phyloP scores from a whole-genome alignment of 1,284 basidiomycete species.

The Rhodotorula glutinis region DNA sequence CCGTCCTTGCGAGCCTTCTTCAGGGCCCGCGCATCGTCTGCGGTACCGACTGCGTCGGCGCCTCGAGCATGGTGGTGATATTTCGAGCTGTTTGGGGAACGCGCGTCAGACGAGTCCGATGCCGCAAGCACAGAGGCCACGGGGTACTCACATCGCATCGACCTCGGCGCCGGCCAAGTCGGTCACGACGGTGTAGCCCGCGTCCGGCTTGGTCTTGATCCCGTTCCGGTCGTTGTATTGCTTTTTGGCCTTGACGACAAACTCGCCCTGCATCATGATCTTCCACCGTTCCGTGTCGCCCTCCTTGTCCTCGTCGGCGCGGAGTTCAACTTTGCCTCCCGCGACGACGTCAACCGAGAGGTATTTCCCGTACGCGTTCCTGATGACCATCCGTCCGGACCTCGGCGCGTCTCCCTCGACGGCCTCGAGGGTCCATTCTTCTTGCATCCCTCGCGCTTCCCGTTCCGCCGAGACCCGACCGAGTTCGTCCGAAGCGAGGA shows the following conservation, averaged over 20 bases:
- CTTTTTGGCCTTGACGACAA: slow-evolving; percentile 77
- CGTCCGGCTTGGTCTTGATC: slow-evolving; percentile 58
- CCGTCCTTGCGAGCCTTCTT: slow-evolving; percentile 71
- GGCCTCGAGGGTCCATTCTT: slow-evolving; percentile 67
- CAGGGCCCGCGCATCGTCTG: slow-evolving; percentile 70
- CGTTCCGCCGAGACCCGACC: slow-evolving; percentile 74
- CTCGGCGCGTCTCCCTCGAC: slow-evolving; percentile 60
- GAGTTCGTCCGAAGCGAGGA: slow-evolving; percentile 75
- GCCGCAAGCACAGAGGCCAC: not conserved
- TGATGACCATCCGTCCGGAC: slow-evolving; percentile 49
- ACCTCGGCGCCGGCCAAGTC: slow-evolving; percentile 47
- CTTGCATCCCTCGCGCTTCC: slow-evolving; percentile 75
- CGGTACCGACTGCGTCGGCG: slow-evolving; percentile 60
- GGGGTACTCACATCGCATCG: slow-evolving; percentile 45
- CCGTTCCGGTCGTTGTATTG: slow-evolving; percentile 72
- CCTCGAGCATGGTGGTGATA: slow-evolving; percentile 76
- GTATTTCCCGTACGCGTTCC: slow-evolving; percentile 80
- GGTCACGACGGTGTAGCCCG: slow-evolving; percentile 54
- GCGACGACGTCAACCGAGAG: slow-evolving; percentile 76
- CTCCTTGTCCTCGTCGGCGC: slow-evolving; percentile 78
- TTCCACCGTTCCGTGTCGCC: slow-evolving; percentile 71
- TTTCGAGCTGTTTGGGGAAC: slow-evolving; percentile 57
- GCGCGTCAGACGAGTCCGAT: not conserved
- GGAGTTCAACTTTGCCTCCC: slow-evolving; percentile 67
- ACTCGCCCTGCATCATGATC: slow-evolving; percentile 79